These are phyloP conservation scores for Austropuccinia psidii DNA, from an alignment of 1,284 basidiomycete genomes.

Conservation along the genomic window DNA sequence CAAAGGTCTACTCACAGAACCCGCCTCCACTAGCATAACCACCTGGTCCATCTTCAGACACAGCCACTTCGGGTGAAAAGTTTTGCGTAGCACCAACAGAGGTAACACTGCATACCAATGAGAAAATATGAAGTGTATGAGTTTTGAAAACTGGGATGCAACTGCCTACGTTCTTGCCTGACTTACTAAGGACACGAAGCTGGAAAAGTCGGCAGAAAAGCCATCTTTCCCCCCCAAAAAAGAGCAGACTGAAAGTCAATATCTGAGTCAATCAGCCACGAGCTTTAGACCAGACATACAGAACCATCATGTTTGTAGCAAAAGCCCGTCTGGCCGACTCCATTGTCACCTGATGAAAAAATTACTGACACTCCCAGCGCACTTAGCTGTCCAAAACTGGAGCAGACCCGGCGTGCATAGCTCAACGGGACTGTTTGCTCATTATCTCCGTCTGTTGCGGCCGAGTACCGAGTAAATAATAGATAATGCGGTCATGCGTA, in stretches of 20 bases:
- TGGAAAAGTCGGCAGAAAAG: constrained; percentile 3
- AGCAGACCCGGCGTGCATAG: constrained; percentile 44
- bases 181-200: constrained; percentile 35
- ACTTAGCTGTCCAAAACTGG: constrained; percentile 48
- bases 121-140: too few relatives aligned
- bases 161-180: too few relatives aligned
- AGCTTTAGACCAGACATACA: not conserved
- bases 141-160: too few relatives aligned
- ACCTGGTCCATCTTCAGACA: not conserved
- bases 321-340: constrained; percentile 18
- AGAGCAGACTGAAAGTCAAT: too few relatives aligned
- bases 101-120: constrained; percentile 35
- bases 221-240: not conserved
- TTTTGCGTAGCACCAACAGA: constrained; percentile 44
- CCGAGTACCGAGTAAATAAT: not conserved
- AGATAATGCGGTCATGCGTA: not conserved
- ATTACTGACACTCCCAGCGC: constrained; percentile 49
- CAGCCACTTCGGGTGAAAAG: constrained; percentile 44
- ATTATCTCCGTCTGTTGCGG: constrained; percentile 17
- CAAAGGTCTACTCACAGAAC: constrained; percentile 5
- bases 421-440: constrained; percentile 42
- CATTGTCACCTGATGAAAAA: constrained; percentile 48
- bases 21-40: constrained; percentile 28
- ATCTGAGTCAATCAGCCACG: not conserved
- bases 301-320: constrained; percentile 10